A percentile compares a stretch with the other conserved stretches of the same genome.
Evolutionary conservation across 2,329 filamentous ascomycete species (phyloP).

Genomic region (Kalaharituber pfeilii): DNA sequence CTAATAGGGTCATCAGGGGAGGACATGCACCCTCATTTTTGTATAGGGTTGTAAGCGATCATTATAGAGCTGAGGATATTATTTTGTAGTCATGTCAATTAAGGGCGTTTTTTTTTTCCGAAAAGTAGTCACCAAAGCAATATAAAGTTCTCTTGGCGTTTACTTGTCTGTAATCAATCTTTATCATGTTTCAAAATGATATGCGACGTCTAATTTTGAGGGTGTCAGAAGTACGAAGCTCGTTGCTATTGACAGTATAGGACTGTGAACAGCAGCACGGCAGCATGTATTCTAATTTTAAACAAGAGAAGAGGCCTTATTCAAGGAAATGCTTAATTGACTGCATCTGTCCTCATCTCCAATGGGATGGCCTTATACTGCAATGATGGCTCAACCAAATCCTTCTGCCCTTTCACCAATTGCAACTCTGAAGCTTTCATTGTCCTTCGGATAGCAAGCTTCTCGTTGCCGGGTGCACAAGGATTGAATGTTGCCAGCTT

Average conservation of each 20-base stretch:
- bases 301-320: not conserved
- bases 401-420: conserved; percentile 37
- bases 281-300: not conserved
- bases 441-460: conserved; percentile 46
- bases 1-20: not conserved
- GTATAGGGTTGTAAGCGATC: not conserved
- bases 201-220: too few relatives aligned
- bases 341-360: not conserved
- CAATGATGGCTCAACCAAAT: conserved; percentile 12
- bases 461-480: conserved; percentile 32
- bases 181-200: too few relatives aligned
- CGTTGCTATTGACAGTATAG: not conserved
- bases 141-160: too few relatives aligned
- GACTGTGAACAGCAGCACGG: not conserved
- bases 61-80: conserved; percentile 1
- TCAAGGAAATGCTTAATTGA: not conserved
- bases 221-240: too few relatives aligned
- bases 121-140: too few relatives aligned
- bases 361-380: not conserved
- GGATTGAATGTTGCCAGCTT: conserved; percentile 40
- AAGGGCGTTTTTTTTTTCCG: too few relatives aligned
- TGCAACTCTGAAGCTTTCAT: conserved; percentile 81
- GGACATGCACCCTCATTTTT: not conserved
- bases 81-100: too few relatives aligned
- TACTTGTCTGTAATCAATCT: too few relatives aligned